A percentile compares a stretch with the other conserved stretches of the same genome.
Conservation (phyloP, 495 filamentous ascomycete species). For the Aspergillus carlsbadensis region DNA sequence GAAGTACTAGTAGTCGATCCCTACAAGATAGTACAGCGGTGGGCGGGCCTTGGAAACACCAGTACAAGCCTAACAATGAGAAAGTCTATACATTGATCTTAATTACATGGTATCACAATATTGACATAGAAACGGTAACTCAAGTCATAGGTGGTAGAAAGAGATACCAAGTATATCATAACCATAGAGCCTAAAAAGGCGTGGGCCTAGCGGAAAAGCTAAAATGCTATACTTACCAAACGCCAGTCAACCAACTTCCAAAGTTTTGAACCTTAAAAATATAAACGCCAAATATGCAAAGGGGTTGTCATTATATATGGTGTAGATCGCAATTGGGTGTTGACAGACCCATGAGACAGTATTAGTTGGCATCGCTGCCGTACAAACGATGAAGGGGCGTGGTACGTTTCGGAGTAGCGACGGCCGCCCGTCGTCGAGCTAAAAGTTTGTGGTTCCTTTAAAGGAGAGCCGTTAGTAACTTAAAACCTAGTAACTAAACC, state of each 20-base stretch:
- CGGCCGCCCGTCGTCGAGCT: constrained; percentile 3
- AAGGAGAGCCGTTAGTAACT: neutral
- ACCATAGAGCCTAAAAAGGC: neutral
- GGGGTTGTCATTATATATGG: constrained; percentile 1
- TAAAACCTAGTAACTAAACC: neutral
- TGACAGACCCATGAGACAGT: neutral
- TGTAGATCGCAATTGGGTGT: neutral
- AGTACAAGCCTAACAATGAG: neutral
- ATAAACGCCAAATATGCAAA: constrained; percentile 30
- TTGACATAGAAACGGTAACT: neutral
- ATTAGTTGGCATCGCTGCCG: neutral
- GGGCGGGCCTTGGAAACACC: neutral
- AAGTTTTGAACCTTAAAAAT: constrained; percentile 9
- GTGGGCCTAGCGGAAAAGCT: neutral
- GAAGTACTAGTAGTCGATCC: too few species aligned
- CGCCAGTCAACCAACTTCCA: constrained; percentile 12
- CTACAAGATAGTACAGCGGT: neutral
- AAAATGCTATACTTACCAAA: neutral
- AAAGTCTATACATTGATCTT: neutral
- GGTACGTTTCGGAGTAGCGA: constrained; percentile 16
- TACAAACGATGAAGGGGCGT: constrained; percentile 16
- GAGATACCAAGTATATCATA: neutral
- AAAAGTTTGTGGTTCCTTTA: constrained; percentile 10
- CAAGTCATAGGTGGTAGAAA: neutral
- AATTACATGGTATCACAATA: constrained; percentile 2